A percentile compares a stretch with the other conserved stretches of the same genome.
Conservation (phyloP, 345 rosid species). For the Arabis hirsuta region DNA sequence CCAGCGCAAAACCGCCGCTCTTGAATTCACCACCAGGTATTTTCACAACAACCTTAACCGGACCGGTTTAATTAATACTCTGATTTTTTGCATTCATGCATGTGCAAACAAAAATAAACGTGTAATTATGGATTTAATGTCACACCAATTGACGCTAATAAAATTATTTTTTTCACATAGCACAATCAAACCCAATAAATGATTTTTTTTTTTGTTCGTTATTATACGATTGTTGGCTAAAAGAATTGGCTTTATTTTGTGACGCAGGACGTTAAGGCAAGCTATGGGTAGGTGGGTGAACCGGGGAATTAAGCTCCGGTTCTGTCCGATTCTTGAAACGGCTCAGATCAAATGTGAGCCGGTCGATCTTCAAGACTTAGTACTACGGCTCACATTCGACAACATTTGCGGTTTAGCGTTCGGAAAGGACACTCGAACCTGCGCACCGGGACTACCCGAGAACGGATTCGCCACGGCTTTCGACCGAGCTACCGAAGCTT, state of each 20-base stretch:
- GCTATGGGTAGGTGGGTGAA: slow-evolving; percentile 98
- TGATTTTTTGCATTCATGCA: slow-evolving; percentile 10
- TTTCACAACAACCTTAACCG: background rate
- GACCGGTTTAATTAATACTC: background rate
- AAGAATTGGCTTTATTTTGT: slow-evolving; percentile 43
- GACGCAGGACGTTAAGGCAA: slow-evolving; percentile 74
- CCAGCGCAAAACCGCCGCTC: slow-evolving; percentile 94
- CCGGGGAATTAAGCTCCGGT: slow-evolving; percentile 73
- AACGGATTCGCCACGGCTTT: slow-evolving; percentile 82
- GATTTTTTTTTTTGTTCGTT: too few relatives aligned
- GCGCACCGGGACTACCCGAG: slow-evolving; percentile 72
- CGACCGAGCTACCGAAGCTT: slow-evolving; percentile 92
- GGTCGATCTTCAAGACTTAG: slow-evolving; percentile 83
- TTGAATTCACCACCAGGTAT: slow-evolving; percentile 90
- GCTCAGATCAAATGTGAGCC: slow-evolving; percentile 61
- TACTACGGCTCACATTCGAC: slow-evolving; percentile 92
- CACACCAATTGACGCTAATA: background rate
- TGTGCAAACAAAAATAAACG: background rate
- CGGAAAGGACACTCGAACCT: slow-evolving; percentile 89
- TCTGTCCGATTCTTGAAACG: slow-evolving; percentile 70
- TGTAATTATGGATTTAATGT: background rate
- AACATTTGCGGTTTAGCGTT: slow-evolving; percentile 95
- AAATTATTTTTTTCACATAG: background rate
- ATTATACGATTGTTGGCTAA: slow-evolving; percentile 28
- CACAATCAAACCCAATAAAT: too few relatives aligned